Conservation (phyloP, 257 asterid genomes). For the Thymus quinquecostatus region DNA sequence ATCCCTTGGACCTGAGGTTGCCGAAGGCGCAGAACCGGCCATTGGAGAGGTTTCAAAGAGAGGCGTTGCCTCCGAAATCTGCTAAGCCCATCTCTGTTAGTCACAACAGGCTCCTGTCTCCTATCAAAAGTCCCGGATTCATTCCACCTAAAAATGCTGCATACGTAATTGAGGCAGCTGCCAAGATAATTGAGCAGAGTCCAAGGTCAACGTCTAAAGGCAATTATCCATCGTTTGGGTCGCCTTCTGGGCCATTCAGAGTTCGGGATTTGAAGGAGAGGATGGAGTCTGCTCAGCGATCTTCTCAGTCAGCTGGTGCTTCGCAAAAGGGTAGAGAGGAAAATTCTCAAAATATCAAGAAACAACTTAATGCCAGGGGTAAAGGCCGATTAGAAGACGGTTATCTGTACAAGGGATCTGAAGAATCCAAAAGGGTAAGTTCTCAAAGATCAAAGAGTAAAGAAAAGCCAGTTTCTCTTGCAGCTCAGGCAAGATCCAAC, state of each 20-base stretch:
- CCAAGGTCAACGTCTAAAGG: conserved; percentile 65
- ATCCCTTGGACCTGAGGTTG: conserved; percentile 70
- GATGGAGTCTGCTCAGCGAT: conserved; percentile 65
- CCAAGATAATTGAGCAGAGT: conserved; percentile 86
- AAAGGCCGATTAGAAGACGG: conserved; percentile 49
- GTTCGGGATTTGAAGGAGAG: conserved; percentile 66
- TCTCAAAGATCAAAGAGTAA: conserved; percentile 58
- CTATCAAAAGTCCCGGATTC: conserved; percentile 92
- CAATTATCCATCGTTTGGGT: conserved; percentile 52
- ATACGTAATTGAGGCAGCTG: conserved; percentile 86
- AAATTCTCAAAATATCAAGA: conserved; percentile 47
- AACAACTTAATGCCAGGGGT: conserved; percentile 48
- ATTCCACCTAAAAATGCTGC: conserved; percentile 87
- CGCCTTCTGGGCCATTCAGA: conserved; percentile 72
- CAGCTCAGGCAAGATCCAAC: conserved; percentile 62
- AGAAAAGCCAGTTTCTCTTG: conserved; percentile 60
- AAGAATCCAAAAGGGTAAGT: conserved; percentile 51
- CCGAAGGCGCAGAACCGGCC: conserved; percentile 68
- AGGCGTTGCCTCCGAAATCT: conserved; percentile 80
- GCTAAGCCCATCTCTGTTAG: conserved; percentile 78
- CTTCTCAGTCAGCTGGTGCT: conserved; percentile 46
- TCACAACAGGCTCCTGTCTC: conserved; percentile 79
- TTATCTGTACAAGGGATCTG: conserved; percentile 48
- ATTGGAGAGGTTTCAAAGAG: conserved; percentile 83
- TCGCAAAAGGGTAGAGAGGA: conserved; percentile 56